Percentiles rank a stretch among this genome's conserved stretches.
phyloP scores from a whole-genome alignment of 2,329 filamentous ascomycete genomes.

The Phaeosphaeriaceae sp. region DNA sequence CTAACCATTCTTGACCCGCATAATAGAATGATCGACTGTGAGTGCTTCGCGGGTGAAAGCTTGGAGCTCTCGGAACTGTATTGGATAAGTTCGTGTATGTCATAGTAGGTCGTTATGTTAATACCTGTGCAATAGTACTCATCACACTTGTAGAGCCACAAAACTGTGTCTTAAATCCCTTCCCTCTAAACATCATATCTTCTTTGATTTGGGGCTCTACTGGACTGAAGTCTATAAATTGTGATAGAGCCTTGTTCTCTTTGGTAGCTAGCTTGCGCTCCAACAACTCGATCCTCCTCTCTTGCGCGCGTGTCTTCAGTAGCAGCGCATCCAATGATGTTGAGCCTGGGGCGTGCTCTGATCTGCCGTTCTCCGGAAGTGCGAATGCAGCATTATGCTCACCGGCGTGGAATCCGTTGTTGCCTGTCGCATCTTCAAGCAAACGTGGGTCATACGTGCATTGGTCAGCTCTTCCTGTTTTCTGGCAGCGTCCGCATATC shows the following conservation, averaged over 20 bases:
- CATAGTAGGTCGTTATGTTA: not conserved
- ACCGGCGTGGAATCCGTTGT: slow-evolving; percentile 29
- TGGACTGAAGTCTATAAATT: slow-evolving; percentile 15
- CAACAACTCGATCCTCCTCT: slow-evolving; percentile 38
- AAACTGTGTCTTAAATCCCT: slow-evolving; percentile 54
- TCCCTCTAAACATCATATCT: slow-evolving; percentile 52
- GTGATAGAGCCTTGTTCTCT: slow-evolving; percentile 25
- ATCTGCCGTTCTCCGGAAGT: slow-evolving; percentile 6
- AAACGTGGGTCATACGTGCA: slow-evolving; percentile 51
- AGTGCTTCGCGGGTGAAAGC: slow-evolving; percentile 43
- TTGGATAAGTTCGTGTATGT: slow-evolving; percentile 11
- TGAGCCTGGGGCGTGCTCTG: slow-evolving; percentile 6
- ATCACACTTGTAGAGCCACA: slow-evolving; percentile 52
- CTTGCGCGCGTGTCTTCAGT: slow-evolving; percentile 39
- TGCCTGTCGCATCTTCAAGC: slow-evolving; percentile 36
- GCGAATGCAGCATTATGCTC: slow-evolving; percentile 13
- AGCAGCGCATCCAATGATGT: slow-evolving; percentile 26
- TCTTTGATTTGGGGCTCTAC: slow-evolving; percentile 35
- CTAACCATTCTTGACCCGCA: slow-evolving; percentile 28
- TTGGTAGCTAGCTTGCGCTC: slow-evolving; percentile 37
- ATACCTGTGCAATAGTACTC: slow-evolving; percentile 43
- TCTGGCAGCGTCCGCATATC: slow-evolving; percentile 53
- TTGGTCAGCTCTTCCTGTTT: slow-evolving; percentile 50
- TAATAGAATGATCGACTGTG: slow-evolving; percentile 35
- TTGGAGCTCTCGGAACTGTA: slow-evolving; percentile 46